These are phyloP conservation scores for Zygosaccharomyces siamensis DNA, from an alignment of 805 yeast genomes.

Conservation along the genomic window DNA sequence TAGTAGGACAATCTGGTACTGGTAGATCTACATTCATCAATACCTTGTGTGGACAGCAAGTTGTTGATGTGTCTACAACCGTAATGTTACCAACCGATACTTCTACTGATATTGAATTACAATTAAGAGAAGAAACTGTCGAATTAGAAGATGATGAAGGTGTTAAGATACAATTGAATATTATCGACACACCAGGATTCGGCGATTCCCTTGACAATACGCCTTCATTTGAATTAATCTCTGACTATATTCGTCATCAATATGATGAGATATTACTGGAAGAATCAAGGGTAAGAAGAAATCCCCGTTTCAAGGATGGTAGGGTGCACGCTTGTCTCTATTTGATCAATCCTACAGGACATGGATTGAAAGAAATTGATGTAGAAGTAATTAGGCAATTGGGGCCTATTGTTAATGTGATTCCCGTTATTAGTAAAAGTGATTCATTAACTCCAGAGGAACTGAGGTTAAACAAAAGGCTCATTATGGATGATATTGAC, in stretches of 20 bases:
- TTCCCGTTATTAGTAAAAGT: slow-evolving; percentile 81
- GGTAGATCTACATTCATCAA: slow-evolving; percentile 93
- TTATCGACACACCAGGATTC: slow-evolving; percentile 81
- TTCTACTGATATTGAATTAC: slow-evolving; percentile 48
- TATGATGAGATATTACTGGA: slow-evolving; percentile 78
- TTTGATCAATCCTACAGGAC: slow-evolving; percentile 80
- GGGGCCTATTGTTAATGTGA: slow-evolving; percentile 74
- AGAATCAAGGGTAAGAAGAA: slow-evolving; percentile 76
- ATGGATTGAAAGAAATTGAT: slow-evolving; percentile 72
- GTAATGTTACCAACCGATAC: slow-evolving; percentile 49
- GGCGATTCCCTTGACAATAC: slow-evolving; percentile 71
- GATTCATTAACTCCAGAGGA: slow-evolving; percentile 83
- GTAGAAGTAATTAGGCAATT: slow-evolving; percentile 72
- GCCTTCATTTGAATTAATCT: slow-evolving; percentile 59
- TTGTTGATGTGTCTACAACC: slow-evolving; percentile 67
- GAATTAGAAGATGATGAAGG: slow-evolving; percentile 84
- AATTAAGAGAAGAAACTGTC: slow-evolving; percentile 72
- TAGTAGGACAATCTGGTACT: slow-evolving; percentile 79
- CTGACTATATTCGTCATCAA: slow-evolving; percentile 77
- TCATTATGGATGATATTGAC: slow-evolving; percentile 73
- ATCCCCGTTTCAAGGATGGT: slow-evolving; percentile 80
- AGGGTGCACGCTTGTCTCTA: slow-evolving; percentile 73
- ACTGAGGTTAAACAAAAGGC: slow-evolving; percentile 62
- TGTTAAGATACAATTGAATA: slow-evolving; percentile 67
- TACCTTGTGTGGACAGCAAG: slow-evolving; percentile 83